Percentiles rank a stretch among this genome's conserved stretches.
These are phyloP conservation scores for Phaeophleospora eucalypticola DNA, from an alignment of 2,329 filamentous ascomycete genomes.

Conservation along the genomic window DNA sequence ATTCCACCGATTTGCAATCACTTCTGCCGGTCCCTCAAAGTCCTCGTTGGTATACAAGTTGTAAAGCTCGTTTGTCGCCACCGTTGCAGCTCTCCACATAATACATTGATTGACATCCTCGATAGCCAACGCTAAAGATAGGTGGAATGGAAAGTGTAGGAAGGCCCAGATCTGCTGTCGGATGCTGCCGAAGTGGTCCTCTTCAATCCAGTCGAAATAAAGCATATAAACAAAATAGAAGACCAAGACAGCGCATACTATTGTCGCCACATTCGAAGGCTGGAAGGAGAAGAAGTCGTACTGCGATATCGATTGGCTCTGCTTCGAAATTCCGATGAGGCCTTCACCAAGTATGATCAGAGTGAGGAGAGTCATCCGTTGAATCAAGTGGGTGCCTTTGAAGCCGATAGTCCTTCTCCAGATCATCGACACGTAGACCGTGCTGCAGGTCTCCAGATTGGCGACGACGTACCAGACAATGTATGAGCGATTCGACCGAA, in stretches of 20 bases:
- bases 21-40: too few species aligned
- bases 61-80: conserved; percentile 6
- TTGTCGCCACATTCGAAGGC: conserved; percentile 28
- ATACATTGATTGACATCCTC: conserved; percentile 28
- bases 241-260: conserved; percentile 31
- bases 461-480: conserved; percentile 51
- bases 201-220: conserved; percentile 18
- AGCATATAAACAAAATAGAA: conserved; percentile 27
- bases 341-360: conserved; percentile 38
- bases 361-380: conserved; percentile 35
- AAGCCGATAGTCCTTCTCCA: conserved; percentile 35
- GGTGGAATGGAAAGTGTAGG: conserved; percentile 20
- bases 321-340: conserved; percentile 34
- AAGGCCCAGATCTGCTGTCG: conserved; percentile 22
- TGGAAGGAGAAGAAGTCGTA: conserved; percentile 14
- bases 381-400: conserved; percentile 36
- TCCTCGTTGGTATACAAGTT: too few species aligned
- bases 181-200: conserved; percentile 21
- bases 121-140: conserved; percentile 15
- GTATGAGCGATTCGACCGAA: conserved; percentile 40
- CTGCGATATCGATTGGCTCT: conserved; percentile 33
- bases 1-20: too few species aligned
- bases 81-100: conserved; percentile 25
- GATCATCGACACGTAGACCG: conserved; percentile 27
- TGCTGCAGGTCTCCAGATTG: conserved; percentile 34